These are phyloP conservation scores for Lentinula raphanica DNA, from an alignment of 768 basidiomycete species.

Conservation along the genomic window DNA sequence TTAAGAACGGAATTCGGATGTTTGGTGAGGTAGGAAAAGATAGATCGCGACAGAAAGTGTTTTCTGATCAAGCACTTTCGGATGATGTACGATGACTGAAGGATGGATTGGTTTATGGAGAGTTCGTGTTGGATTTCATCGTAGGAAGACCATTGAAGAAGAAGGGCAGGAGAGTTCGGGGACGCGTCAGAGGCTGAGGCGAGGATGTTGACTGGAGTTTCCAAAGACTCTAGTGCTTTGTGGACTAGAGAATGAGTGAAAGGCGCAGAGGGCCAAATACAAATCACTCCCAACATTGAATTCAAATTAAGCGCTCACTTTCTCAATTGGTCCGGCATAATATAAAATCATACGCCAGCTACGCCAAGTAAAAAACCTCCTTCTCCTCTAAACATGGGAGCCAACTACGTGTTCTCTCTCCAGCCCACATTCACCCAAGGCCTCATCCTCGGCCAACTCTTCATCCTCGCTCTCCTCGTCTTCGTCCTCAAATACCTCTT, in stretches of 20 bases:
- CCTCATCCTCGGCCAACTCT: slow-evolving; percentile 86
- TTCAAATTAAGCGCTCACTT: not conserved
- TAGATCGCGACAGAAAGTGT: slow-evolving; percentile 77
- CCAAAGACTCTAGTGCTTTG: slow-evolving; percentile 29
- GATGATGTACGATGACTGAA: slow-evolving; percentile 83
- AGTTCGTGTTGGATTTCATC: slow-evolving; percentile 72
- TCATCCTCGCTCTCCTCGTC: slow-evolving; percentile 70
- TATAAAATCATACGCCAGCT: slow-evolving; percentile 6
- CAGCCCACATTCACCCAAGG: slow-evolving; percentile 95
- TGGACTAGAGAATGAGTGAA: slow-evolving; percentile 40
- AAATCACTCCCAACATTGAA: not conserved
- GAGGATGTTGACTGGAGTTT: slow-evolving; percentile 16
- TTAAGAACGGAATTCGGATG: slow-evolving; percentile 52
- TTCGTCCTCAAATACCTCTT: slow-evolving; percentile 94
- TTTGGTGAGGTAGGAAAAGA: slow-evolving; percentile 71
- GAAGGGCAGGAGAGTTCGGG: not conserved
- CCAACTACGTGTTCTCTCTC: slow-evolving; percentile 63
- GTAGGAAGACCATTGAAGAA: slow-evolving; percentile 53
- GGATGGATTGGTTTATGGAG: slow-evolving; percentile 38
- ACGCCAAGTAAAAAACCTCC: not conserved
- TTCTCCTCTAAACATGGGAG: slow-evolving; percentile 30
- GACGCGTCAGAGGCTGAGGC: slow-evolving; percentile 12
- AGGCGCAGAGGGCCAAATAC: slow-evolving; percentile 46
- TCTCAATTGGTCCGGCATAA: not conserved
- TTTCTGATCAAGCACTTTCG: slow-evolving; percentile 93